Base-by-base conservation (phyloP, 1,139 yeast genomes). In the Diutina sp. region DNA sequence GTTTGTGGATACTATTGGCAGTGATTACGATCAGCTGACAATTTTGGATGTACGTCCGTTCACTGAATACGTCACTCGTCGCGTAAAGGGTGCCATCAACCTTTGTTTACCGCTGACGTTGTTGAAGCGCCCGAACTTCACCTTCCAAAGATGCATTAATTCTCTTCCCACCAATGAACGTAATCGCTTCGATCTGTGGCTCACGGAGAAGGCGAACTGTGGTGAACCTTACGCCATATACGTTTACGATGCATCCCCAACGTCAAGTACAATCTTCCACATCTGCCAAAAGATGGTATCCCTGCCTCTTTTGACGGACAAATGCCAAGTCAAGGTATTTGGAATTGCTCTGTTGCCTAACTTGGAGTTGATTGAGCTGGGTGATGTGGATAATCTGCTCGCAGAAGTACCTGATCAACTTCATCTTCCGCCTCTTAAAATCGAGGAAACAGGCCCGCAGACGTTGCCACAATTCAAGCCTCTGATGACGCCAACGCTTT, bases 91-190 rank as follows among this genome's bases (percentile, higher is more conserved):
- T 54, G 79, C 96, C 1, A 71, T 85, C 52, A 86, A 86, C 65
- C 77, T 88, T 45, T 85, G 91, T 64, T 72, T 88, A 29, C 96
- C 96, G 1, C 83, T 93, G 21, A 88, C 96, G 0, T 72, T 89
- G 55, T 70, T 89, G 61, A 85, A 85, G 65, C 77, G 96, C 60
- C 74, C 80, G 46, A 83, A 80, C 58, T 87, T 85, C 64, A 79
- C 80, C 18, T 71, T 87, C 56, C 61, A 72, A 57, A 69, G 85
- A 61, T 78, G 86, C 60, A 69, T 83, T 52, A 83, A 81, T 58
- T 81, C 87, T 46, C 75, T 85, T 66, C 79, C 83, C 58, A 11
- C 35, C 28, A 9, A 38, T 11, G 53, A 50, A 32, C 53, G 53
- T n/a, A 16, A 32, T 16, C 41, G 18, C 7, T 4, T 50, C 8